Percentiles rank a stretch among this genome's conserved stretches.
phyloP scores from a whole-genome alignment of 495 filamentous ascomycete species.

The Penicillium subrubescens region DNA sequence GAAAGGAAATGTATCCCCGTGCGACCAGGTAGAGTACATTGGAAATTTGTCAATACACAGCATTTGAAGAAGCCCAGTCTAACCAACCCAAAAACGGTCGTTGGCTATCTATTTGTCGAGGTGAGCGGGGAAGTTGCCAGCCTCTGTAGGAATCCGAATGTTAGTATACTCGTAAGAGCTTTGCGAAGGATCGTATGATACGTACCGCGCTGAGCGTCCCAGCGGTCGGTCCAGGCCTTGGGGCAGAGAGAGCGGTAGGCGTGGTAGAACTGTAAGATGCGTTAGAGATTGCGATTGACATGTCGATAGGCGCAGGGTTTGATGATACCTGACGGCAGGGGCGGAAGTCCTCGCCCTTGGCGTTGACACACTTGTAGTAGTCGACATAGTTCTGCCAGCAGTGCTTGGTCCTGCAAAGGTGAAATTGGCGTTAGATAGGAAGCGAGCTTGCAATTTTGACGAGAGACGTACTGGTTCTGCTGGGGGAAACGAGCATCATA shows the following conservation, averaged over 20 bases:
- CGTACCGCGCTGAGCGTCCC: conserved; percentile 97
- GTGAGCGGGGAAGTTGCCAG: conserved; percentile 82
- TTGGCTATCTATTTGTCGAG: conserved; percentile 44
- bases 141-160: conserved; percentile 55
- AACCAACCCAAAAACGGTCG: conserved; percentile 24
- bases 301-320: background rate
- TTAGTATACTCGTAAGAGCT: conserved; percentile 19
- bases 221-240: conserved; percentile 88
- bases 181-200: conserved; percentile 29
- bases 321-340: conserved; percentile 88
- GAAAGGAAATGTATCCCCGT: conserved; percentile 37
- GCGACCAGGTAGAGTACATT: conserved; percentile 49
- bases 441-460: background rate
- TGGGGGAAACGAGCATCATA: conserved; percentile 99
- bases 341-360: conserved; percentile 98
- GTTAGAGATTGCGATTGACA: conserved; percentile 10
- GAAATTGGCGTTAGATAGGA: conserved; percentile 16
- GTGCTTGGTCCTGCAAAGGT: conserved; percentile 62
- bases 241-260: conserved; percentile 97
- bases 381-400: conserved; percentile 99
- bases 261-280: conserved; percentile 73
- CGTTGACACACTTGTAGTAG: conserved; percentile 98
- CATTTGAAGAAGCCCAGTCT: conserved; percentile 28
- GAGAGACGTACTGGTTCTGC: conserved; percentile 75
- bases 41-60: conserved; percentile 44